Evolutionary conservation across 148 eudicot genomes (phyloP).

Genomic region (Cornus controversa): DNA sequence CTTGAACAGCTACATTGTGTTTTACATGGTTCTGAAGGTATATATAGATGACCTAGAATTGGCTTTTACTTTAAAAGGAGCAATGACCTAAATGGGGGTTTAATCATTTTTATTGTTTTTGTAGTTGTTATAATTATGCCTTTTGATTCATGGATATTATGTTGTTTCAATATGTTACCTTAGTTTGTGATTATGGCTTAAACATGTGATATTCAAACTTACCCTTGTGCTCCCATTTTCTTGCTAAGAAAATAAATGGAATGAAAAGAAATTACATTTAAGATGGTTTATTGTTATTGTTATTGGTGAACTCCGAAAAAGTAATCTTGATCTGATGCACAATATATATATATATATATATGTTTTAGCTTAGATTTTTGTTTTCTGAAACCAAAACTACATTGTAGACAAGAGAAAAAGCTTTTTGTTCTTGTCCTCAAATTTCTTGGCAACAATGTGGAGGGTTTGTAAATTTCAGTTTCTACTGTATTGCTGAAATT

Average conservation of each 20-base stretch:
- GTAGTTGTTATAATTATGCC: no score
- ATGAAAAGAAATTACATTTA: not conserved
- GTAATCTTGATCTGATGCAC: not conserved
- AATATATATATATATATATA: no score
- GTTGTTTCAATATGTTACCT: not conserved
- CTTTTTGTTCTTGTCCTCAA: not conserved
- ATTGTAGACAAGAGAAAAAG: not conserved
- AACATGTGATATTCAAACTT: not conserved
- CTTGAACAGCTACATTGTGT: not conserved
- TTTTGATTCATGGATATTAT: not conserved
- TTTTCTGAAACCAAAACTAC: not conserved
- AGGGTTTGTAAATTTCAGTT: not conserved
- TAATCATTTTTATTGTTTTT: not conserved
- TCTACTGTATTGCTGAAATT: not conserved
- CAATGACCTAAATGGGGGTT: not conserved
- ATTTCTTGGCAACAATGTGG: no score
- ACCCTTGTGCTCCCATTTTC: not conserved
- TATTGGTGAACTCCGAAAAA: no score
- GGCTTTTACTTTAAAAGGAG: not conserved
- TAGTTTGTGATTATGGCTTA: not conserved
- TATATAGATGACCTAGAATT: not conserved
- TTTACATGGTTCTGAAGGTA: not conserved
- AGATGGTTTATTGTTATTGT: no score
- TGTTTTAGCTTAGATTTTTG: not conserved
- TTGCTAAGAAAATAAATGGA: not conserved